phyloP scores from a whole-genome alignment of 2,329 filamentous ascomycete species.

The Aplosporella prunicola region DNA sequence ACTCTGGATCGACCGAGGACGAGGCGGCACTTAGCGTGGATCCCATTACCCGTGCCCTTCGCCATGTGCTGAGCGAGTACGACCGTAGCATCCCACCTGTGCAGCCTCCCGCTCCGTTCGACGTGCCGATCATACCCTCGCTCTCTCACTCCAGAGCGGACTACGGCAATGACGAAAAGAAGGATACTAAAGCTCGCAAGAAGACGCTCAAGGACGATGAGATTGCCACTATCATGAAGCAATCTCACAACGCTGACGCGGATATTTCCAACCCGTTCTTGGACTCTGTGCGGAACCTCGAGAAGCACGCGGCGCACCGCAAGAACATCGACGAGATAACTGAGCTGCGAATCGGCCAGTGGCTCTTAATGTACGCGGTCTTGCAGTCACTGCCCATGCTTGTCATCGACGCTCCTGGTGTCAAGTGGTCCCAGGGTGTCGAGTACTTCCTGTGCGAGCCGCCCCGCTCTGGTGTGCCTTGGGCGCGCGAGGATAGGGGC shows the following conservation, averaged over 20 bases:
- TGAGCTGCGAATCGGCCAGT: conserved; percentile 65
- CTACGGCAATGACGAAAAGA: conserved; percentile 57
- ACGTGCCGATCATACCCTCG: conserved; percentile 67
- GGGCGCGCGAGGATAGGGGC: conserved; percentile 53
- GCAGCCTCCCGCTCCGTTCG: conserved; percentile 82
- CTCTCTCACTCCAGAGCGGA: conserved; percentile 57
- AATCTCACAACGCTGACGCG: conserved; percentile 71
- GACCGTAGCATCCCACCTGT: conserved; percentile 85
- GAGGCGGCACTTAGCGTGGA: conserved; percentile 45
- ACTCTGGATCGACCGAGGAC: conserved; percentile 49
- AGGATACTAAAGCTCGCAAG: conserved; percentile 61
- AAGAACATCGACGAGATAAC: conserved; percentile 57
- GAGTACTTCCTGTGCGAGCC: conserved; percentile 77
- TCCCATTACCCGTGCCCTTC: conserved; percentile 56
- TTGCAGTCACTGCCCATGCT: conserved; percentile 70
- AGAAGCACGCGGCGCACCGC: conserved; percentile 56
- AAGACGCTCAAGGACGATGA: conserved; percentile 72
- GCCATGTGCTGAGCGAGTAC: conserved; percentile 75
- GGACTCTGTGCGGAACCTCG: conserved; percentile 60
- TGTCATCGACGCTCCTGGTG: conserved; percentile 62
- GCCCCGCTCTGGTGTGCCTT: conserved; percentile 62
- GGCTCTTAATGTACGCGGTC: conserved; percentile 72
- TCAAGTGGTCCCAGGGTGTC: conserved; percentile 59
- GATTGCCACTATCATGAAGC: conserved; percentile 64
- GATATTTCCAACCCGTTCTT: conserved; percentile 54